These are phyloP conservation scores for Penicillium lagena DNA, from an alignment of 495 filamentous ascomycete genomes.

Conservation along the genomic window DNA sequence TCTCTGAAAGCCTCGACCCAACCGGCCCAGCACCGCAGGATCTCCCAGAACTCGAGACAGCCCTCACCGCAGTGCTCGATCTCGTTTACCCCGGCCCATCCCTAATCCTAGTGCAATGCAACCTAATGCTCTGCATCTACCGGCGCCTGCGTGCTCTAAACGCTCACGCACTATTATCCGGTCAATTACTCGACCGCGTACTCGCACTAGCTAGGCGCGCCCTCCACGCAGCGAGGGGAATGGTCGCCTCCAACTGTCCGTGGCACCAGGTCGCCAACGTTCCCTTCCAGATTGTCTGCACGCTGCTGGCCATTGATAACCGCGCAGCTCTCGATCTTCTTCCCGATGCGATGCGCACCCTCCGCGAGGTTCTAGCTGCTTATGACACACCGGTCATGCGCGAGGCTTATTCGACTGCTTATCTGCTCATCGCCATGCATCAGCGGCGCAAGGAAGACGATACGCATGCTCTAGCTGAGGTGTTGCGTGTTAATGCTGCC, in stretches of 20 bases:
- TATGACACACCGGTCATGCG: constrained; percentile 43
- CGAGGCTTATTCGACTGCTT: constrained; percentile 48
- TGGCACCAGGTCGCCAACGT: constrained; percentile 52
- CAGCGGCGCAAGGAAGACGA: constrained; percentile 40
- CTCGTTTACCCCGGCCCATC: constrained; percentile 29
- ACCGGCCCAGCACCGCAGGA: constrained; percentile 22
- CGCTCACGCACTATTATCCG: constrained; percentile 22
- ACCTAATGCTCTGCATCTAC: constrained; percentile 47
- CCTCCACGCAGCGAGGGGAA: constrained; percentile 31
- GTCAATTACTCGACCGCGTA: constrained; percentile 26
- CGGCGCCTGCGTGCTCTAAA: constrained; percentile 43
- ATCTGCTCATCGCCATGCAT: constrained; percentile 39
- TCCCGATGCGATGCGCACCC: constrained; percentile 42
- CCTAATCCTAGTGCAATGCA: constrained; percentile 41
- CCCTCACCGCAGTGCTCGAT: constrained; percentile 30
- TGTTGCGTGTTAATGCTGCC: constrained; percentile 27
- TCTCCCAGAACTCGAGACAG: constrained; percentile 27
- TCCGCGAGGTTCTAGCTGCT: constrained; percentile 34
- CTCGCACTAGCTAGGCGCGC: constrained; percentile 25
- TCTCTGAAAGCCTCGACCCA: constrained; percentile 41
- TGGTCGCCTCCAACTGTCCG: constrained; percentile 30
- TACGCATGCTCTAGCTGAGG: constrained; percentile 24
- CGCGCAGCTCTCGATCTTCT: constrained; percentile 39
- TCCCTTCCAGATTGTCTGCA: constrained; percentile 49
- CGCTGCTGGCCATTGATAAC: constrained; percentile 46